phyloP scores from a whole-genome alignment of 352 stramenopile genomes.

The Globisporangium nodosum region DNA sequence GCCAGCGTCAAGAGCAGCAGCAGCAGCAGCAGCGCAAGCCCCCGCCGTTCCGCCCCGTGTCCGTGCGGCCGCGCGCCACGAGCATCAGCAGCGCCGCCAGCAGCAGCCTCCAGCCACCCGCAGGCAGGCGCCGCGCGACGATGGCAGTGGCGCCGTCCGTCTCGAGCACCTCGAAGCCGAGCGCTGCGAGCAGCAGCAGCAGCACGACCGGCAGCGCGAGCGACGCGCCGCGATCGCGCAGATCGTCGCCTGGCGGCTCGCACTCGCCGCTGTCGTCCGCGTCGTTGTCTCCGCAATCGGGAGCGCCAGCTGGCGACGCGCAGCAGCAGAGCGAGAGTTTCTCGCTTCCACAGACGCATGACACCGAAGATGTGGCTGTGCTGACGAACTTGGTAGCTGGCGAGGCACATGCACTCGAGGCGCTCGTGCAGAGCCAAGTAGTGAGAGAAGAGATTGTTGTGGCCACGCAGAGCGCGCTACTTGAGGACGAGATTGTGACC shows the following conservation, averaged over 20 bases:
- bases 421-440: not conserved
- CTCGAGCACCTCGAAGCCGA: not conserved
- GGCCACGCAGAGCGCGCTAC: not conserved
- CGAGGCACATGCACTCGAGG: not conserved
- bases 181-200: not conserved
- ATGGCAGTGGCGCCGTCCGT: not conserved
- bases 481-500: not conserved
- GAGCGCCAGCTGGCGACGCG: not conserved
- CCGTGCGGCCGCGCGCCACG: slow-evolving; percentile 3
- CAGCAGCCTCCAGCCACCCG: not conserved
- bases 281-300: not conserved
- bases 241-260: not conserved
- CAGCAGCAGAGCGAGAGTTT: not conserved
- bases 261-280: not conserved
- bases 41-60: slow-evolving; percentile 7
- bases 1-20: slow-evolving; percentile 11
- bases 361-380: not conserved
- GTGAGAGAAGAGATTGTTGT: not conserved
- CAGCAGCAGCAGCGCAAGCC: not conserved
- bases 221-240: not conserved
- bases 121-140: not conserved
- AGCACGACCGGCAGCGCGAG: not conserved
- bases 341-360: no score
- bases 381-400: not conserved
- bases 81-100: slow-evolving; percentile 4